Base-by-base conservation (phyloP, 1,139 yeast species). In the Geotrichum restrictum region DNA sequence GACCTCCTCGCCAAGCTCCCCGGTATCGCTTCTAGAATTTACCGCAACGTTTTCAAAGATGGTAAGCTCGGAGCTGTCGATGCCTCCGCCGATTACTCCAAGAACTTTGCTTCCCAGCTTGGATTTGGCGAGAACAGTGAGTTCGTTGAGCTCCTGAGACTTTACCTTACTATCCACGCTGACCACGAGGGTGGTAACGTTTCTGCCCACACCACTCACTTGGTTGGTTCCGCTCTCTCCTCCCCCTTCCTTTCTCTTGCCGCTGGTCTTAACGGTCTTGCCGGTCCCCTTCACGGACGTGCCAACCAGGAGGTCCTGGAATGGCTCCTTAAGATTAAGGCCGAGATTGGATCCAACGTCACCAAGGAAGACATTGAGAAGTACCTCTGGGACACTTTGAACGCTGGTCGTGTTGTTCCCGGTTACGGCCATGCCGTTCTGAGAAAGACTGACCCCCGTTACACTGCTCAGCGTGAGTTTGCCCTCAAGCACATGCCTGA, bases 111-210 rank as follows among this genome's bases (percentile, higher is more conserved):
- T 64, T 73, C 76, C 69, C 77, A 86, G 74, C 80, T 91, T 67
- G 97, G 98, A 68, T 87, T 76, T 74, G 89, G 88, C 69, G 79
- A 78, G 67, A 81, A 85, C 78, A 71, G 74, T 69, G 88, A 85
- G 76, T 89, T 91, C 73, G 79, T 85, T 61, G 96, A 91, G 77
- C 82, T 91, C 70, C 82, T 91, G 85, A 87, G 98, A 79, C 81
- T 91, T 69, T 91, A 91, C 82, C 80, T 91, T 72, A 87, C 97
- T 67, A 86, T 91, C 74, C 98, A 91, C 81, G 85, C 95, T 56
- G 98, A 91, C 74, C 98, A 91, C 79, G 98, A 91, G 79, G 98
- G 98, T 78, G 98, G 98, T 75, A 91, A 91, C 72, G 98, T 91
- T 61, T 88, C 96, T 59, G 98, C 98, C 57, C 98, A 91, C 80